A percentile compares a stretch with the other conserved stretches of the same genome.
phyloP scores from a whole-genome alignment of 768 basidiomycete species.

The Leccinum disarticulatum region DNA sequence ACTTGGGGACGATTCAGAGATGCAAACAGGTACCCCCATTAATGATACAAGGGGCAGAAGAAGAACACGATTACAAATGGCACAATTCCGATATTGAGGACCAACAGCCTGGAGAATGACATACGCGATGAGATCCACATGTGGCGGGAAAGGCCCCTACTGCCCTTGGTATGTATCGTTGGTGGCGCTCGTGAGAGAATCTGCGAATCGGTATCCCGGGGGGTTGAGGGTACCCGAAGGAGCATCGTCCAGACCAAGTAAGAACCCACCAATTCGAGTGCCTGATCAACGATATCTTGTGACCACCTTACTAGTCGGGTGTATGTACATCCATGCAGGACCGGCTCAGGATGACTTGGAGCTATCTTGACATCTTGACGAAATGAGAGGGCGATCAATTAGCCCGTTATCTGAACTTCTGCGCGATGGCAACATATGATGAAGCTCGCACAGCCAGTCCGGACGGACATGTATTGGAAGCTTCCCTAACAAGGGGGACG shows the following conservation, averaged over 20 bases:
- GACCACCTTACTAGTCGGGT: constrained; percentile 13
- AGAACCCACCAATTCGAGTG: constrained; percentile 5
- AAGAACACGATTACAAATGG: constrained; percentile 9
- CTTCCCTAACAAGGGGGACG: constrained; percentile 1
- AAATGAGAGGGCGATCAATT: constrained; percentile 1
- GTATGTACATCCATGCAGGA: not conserved
- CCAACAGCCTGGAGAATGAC: constrained; percentile 2
- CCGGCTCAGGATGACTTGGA: not conserved
- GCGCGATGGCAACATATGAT: not conserved
- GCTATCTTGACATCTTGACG: not conserved
- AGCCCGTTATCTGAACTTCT: not conserved
- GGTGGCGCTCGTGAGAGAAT: constrained; percentile 27
- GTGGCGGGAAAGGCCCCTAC: not conserved
- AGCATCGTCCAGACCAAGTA: constrained; percentile 7
- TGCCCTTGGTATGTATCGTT: not conserved
- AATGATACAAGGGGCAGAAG: constrained; percentile 1
- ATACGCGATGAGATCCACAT: constrained; percentile 13
- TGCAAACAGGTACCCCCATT: constrained; percentile 6
- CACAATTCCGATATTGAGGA: constrained; percentile 21
- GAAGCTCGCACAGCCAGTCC: not conserved
- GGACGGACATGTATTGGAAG: not conserved
- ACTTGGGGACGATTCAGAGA: constrained; percentile 5
- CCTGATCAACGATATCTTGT: constrained; percentile 26
- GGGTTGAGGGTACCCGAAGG: constrained; percentile 9
- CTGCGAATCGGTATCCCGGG: constrained; percentile 16